phyloP scores from a whole-genome alignment of 1,139 yeast species.

The Kazachstania sp. region DNA sequence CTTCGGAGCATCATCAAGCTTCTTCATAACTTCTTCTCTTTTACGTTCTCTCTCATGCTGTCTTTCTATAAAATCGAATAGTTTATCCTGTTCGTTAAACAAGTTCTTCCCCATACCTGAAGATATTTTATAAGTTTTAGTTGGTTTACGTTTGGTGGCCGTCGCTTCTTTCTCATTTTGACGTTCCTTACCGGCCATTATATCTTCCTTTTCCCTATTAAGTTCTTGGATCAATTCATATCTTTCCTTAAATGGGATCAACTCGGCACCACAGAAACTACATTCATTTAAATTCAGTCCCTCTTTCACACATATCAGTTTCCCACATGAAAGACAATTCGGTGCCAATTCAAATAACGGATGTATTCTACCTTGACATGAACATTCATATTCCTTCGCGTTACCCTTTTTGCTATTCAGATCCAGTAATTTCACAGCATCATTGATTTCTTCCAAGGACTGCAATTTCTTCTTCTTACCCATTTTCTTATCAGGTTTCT shows the following conservation, averaged over 20 bases:
- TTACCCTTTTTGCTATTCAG: conserved; percentile 24
- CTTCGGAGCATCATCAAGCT: conserved; percentile 9
- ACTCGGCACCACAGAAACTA: conserved; percentile 64
- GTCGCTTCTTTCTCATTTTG: conserved; percentile 5
- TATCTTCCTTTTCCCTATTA: conserved; percentile 40
- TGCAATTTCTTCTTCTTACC: conserved; percentile 47
- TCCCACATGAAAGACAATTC: conserved; percentile 89
- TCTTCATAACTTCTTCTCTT: conserved; percentile 15
- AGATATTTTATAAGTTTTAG: conserved; percentile 19
- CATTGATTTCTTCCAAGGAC: conserved; percentile 48
- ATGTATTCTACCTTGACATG: conserved; percentile 79
- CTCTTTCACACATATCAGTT: conserved; percentile 80
- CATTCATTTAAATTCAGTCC: conserved; percentile 77
- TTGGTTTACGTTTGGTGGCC: conserved; percentile 16
- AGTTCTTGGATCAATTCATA: conserved; percentile 48
- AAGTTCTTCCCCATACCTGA: conserved; percentile 53
- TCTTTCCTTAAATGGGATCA: conserved; percentile 54
- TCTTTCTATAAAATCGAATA: conserved; percentile 45
- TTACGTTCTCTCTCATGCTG: conserved; percentile 27
- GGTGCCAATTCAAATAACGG: conserved; percentile 87
- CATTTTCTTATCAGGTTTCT: conserved; percentile 30
- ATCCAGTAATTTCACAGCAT: conserved; percentile 35
- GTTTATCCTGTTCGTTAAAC: conserved; percentile 59
- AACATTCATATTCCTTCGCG: conserved; percentile 40
- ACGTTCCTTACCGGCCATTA: conserved; percentile 23